Evolutionary conservation across 257 asterid species (phyloP), one percentile per base, ranked within the genome.

Genomic region (Fraxinus americana): DNA sequence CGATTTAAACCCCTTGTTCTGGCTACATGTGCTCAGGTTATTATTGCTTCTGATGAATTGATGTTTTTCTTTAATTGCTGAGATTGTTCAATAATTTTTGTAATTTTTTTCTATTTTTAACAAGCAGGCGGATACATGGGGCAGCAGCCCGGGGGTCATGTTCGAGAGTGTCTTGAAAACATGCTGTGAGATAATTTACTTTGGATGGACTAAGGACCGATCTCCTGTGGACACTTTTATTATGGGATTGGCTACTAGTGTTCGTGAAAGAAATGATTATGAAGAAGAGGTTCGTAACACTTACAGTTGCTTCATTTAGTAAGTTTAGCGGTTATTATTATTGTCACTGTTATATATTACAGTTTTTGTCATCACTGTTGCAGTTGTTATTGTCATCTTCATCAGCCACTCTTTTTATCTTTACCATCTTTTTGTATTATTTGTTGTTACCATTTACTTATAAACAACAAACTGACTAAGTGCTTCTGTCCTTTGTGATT

Each of bases 221-320:
- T 89, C 98, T 67, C 98, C 99, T 12, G 86, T 96, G 81, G 99
- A 93, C 81, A 92, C 99, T 25, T 96, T 96, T 85, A 96, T 96
- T 67, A 83, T 90, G 97, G 97, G 97, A 75, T 82, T 96, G 82
- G 96, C 99, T 74, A 79, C 96, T 77, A 85, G 93, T 83, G 88
- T 93, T 77, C 92, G 98, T 54, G 99, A 93, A 79, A 89, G 95
- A 80, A 91, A 91, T 84, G 94, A 92, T 85, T 88, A 87, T 57
- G 98, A 87, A 74, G 97, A 94, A 81, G 97, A 89, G 95, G 99
- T 93, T 83, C 78, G 90, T 74, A 19, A 72, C 7, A 72, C 7
- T 71, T 77, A 69, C 76, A 50, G 71, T 74, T 38, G 19, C 59
- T 73, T 70, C 70, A 67, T 76, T 30, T 80, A 30, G 27, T 78